Evolutionary conservation across 139 green algal genomes (phyloP).

Genomic region (Spirogloea muscicola): DNA sequence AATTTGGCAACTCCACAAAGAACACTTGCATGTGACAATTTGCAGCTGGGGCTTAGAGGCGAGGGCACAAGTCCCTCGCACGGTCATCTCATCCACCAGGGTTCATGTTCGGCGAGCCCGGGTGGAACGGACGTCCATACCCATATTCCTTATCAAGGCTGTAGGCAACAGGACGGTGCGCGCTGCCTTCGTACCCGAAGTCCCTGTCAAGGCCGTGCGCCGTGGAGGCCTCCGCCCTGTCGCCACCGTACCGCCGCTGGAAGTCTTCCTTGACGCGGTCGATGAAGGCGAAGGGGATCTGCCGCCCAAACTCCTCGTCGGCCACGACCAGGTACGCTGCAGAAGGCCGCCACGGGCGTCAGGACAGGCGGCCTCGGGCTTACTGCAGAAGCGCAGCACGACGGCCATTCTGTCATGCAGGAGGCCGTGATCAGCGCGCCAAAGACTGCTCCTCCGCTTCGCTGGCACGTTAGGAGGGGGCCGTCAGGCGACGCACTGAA

Average conservation of each 20-base stretch:
- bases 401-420: background rate
- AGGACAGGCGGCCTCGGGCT: no score
- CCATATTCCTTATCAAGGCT: conserved; percentile 80
- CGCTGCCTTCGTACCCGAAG: conserved; percentile 52
- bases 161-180: conserved; percentile 60
- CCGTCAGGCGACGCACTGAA: conserved; percentile 52
- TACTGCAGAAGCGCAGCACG: background rate
- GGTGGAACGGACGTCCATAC: conserved; percentile 4
- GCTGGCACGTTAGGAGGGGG: background rate
- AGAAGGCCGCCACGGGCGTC: background rate
- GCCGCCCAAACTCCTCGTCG: conserved; percentile 77
- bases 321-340: conserved; percentile 81
- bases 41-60: background rate
- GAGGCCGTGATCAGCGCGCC: background rate
- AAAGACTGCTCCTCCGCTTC: background rate
- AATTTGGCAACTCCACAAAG: background rate
- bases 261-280: conserved; percentile 65
- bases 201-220: background rate
- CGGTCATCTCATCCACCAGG: background rate
- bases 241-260: background rate
- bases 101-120: background rate
- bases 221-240: background rate
- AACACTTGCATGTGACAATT: background rate
- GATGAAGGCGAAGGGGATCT: conserved; percentile 90
- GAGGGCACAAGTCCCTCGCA: background rate